Base-by-base conservation (phyloP, 2,329 filamentous ascomycete genomes). In the Clonostachys chloroleuca region DNA sequence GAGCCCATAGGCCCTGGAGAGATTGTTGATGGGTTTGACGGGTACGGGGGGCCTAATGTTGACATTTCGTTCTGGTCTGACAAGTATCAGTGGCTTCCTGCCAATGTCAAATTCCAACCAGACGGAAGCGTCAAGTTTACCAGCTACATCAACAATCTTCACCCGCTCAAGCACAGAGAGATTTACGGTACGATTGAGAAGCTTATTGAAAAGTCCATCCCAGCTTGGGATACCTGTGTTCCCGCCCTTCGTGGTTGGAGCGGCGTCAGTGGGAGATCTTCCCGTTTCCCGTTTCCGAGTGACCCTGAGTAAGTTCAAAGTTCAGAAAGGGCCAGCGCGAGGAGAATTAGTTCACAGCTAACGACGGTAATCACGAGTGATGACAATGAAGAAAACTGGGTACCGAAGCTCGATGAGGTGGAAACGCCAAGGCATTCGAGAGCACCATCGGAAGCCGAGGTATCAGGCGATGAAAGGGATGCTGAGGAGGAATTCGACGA, bases 101-200 rank as follows among this genome's bases (percentile, higher is more conserved):
- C 10, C 56, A 62, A 49, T 64, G 65, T 36, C 59, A 62, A 37
- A 62, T 69, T 80, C 8, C 73, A 67, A 8, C 54, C 56, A 1
- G 50, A 52, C 16, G 57, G 56, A 12, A 56, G 53, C 10, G 56
- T 63, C 9, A 57, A 57, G 5, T 67, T 75, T 24, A 61, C 64
- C 2, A 72, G 67, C 50, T 76, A 76, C 47, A 65, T 76, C 51
- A 76, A 75, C 50, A 72, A 72, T 45, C 56, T 75, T 0, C 69
- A 76, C 47, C 72, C 73, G 20, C 47, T 14, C 2, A 55, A 57
- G 40, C 48, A 61, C 7, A 5, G 5, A 0, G 50, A 56, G 0
- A 52, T 71, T 0, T 73, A 73, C 42, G 4, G n/a, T 0, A 54
- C 64, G 1, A 52, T 73, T 3, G 69, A 72, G 45, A 48, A 61